Base-by-base conservation (phyloP, 306 rosid genomes). In the Cicer judaicum region DNA sequence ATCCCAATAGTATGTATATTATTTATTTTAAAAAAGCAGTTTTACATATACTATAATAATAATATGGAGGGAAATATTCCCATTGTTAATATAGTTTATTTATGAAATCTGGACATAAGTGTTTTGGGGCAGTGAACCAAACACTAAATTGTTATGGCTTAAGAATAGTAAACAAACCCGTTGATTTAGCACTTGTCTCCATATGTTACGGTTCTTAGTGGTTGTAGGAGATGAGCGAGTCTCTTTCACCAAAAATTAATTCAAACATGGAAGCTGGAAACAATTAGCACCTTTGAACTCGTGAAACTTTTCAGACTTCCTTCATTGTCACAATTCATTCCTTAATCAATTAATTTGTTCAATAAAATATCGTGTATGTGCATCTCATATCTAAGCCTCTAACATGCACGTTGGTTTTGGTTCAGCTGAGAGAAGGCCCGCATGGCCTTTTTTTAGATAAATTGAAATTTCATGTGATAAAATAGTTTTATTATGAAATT, bases 211-310 rank as follows among this genome's bases (percentile, higher is more conserved):
- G 89, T 46, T 82, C 82, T 46, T 46, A 85, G 89, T 81, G 74
- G 82, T 88, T 86, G 80, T 87, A 83, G 93, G 90, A 76, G 59
- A 72, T 53, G 84, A 82, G 74, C 72, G 84, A 82, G 84, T 84
- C 84, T 83, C 81, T 74, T 61, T 74, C 76, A 46, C 70, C 24
- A 73, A 80, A 78, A 83, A 40, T 50, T 56, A 63, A 68, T 73
- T 78, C 61, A 74, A 82, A 75, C 72, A 82, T 55, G 44, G 15
- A 3, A 81, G 82, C 46, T 13, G 4, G 34, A 29, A 10, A 12
- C 34, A 80, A 34, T 14, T 13, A 81, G 38, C 78, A 44, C 57
- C 79, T 34, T 59, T 79, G 41, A 76, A n/a, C 10, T 9, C 42
- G 61, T 53, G 57, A 77, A 72, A 69, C 16, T 29, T 61, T 73